phyloP scores from a whole-genome alignment of 257 asterid genomes.

The Solanum rostratum region DNA sequence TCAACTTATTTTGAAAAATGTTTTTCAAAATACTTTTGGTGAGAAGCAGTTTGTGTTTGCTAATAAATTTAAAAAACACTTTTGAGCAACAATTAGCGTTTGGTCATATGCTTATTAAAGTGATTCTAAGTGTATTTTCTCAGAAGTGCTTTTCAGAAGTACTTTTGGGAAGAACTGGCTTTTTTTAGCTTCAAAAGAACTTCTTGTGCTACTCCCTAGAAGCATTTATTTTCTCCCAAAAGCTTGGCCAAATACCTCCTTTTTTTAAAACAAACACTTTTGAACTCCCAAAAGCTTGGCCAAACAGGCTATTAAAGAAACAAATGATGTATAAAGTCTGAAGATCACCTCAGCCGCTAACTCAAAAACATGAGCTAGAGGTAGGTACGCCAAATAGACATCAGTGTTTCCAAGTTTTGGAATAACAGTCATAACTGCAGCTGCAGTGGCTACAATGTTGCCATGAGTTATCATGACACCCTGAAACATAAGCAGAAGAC shows the following conservation, averaged over 20 bases:
- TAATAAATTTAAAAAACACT: too few species aligned
- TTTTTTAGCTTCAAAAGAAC: too few species aligned
- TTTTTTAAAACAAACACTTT: too few species aligned
- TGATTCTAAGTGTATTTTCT: background rate
- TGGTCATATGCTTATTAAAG: too few species aligned
- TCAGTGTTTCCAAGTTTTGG: conserved; percentile 62
- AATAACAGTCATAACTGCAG: conserved; percentile 85
- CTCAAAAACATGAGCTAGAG: conserved; percentile 91
- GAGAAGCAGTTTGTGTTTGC: background rate
- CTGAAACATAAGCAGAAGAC: conserved; percentile 5
- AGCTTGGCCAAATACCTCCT: background rate
- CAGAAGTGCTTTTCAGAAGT: too few species aligned
- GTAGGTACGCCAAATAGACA: conserved; percentile 75
- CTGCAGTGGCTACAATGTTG: conserved; percentile 81
- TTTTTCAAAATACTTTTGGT: too few species aligned
- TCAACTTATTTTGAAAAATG: too few species aligned
- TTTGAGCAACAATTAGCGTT: too few species aligned
- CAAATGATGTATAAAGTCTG: background rate
- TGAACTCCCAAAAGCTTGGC: background rate
- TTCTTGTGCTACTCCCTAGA: background rate
- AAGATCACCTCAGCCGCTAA: conserved; percentile 82
- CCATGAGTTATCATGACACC: conserved; percentile 97
- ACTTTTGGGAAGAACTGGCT: too few species aligned
- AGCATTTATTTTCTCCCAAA: background rate
- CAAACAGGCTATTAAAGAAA: background rate